These are phyloP conservation scores for Colletotrichum limetticola DNA, from an alignment of 2,329 filamentous ascomycete genomes.

Conservation along the genomic window DNA sequence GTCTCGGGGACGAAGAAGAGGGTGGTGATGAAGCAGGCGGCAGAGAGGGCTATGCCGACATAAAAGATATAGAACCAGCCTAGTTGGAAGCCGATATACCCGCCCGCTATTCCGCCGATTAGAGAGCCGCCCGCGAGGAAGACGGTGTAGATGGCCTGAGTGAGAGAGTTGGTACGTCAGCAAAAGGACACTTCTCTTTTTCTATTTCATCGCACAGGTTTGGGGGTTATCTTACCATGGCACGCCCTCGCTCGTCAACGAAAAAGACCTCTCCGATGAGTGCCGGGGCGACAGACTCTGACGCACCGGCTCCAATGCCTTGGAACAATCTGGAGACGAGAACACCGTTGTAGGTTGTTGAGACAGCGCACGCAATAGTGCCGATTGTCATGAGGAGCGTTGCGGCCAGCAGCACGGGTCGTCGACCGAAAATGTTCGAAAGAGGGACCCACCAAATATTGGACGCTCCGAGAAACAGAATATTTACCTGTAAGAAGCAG, in stretches of 20 bases:
- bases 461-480: conserved; percentile 45
- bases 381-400: conserved; percentile 42
- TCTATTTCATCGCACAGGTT: rapidly evolving
- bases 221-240: conserved; percentile 40
- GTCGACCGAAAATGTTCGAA: conserved; percentile 47
- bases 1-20: conserved; percentile 49
- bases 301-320: conserved; percentile 45
- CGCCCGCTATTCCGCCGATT: conserved; percentile 47
- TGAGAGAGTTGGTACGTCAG: not conserved
- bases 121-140: conserved; percentile 45
- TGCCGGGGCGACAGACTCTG: conserved; percentile 47
- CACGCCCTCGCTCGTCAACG: conserved; percentile 46
- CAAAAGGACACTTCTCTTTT: not conserved
- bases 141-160: conserved; percentile 45
- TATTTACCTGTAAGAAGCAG: conserved; percentile 41
- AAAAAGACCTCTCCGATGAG: conserved; percentile 50
- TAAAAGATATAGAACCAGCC: conserved; percentile 48
- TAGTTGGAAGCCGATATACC: conserved; percentile 46
- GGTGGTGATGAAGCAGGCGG: conserved; percentile 37
- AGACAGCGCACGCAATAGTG: conserved; percentile 42
- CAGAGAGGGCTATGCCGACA: conserved; percentile 44
- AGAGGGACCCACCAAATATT: conserved; percentile 51
- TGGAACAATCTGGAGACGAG: conserved; percentile 46
- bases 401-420: conserved; percentile 44
- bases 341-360: conserved; percentile 38